These are phyloP conservation scores for Ceratocystis eucalypticola DNA, from an alignment of 2,329 filamentous ascomycete species.

Conservation along the genomic window DNA sequence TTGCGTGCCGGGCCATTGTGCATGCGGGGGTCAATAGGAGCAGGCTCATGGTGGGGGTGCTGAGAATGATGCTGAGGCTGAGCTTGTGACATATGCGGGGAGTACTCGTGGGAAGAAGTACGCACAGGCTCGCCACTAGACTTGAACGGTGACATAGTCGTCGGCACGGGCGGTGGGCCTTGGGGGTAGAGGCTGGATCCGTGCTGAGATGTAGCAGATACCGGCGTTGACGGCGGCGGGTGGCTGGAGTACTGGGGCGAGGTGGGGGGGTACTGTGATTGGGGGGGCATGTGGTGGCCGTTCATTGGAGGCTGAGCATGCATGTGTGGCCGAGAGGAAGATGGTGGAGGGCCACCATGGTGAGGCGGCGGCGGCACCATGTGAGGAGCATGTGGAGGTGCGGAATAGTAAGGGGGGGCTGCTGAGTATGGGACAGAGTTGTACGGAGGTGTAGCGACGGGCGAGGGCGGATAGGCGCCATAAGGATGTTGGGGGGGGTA, in stretches of 20 bases:
- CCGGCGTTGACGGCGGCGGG: conserved; percentile 25
- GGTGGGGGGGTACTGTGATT: conserved; percentile 26
- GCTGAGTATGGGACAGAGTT: conserved; percentile 29
- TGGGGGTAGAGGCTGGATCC: conserved; percentile 18
- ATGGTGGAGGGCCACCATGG: conserved; percentile 1
- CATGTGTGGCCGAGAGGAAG: conserved; percentile 17
- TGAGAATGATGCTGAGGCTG: conserved; percentile 10
- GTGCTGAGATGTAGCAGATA: conserved; percentile 21
- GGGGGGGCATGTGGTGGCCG: conserved; percentile 24
- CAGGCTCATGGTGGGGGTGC: conserved; percentile 25
- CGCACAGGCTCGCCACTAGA: conserved; percentile 13
- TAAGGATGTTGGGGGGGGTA: conserved; percentile 29
- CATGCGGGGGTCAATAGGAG: conserved; percentile 30
- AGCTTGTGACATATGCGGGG: conserved; percentile 29
- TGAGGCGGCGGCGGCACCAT: conserved; percentile 24
- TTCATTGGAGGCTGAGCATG: conserved; percentile 24
- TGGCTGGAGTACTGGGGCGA: conserved; percentile 21
- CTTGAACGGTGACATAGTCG: conserved; percentile 20
- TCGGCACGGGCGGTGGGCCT: neutral
- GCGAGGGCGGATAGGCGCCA: conserved; percentile 31
- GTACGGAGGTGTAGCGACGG: conserved; percentile 41
- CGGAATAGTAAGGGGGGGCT: conserved; percentile 24
- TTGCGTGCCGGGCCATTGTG: conserved; percentile 27
- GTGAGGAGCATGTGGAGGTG: conserved; percentile 21
- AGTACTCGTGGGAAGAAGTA: conserved; percentile 27